Percentiles rank a stretch among this genome's conserved stretches.
Evolutionary conservation across 202 grass and related monocot species (phyloP).

Genomic region (Alloteropsis angusta): DNA sequence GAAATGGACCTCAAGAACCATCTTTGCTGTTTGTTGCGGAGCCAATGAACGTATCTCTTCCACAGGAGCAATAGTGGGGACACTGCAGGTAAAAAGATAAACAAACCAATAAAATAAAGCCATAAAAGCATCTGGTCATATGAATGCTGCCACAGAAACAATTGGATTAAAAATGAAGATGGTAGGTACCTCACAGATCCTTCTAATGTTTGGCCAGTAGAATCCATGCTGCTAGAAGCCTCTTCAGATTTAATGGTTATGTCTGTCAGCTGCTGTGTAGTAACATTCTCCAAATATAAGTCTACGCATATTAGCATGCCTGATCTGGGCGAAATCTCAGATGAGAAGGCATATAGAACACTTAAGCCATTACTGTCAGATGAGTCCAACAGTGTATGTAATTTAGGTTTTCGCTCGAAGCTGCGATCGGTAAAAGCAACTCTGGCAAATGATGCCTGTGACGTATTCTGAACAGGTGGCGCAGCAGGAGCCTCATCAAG

Average conservation of each 20-base stretch:
- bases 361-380: constrained; percentile 54
- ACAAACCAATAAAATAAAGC: neutral
- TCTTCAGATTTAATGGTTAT: constrained; percentile 68
- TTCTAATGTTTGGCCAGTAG: constrained; percentile 34
- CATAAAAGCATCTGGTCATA: neutral
- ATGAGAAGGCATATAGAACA: constrained; percentile 78
- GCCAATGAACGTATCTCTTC: constrained; percentile 60
- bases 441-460: constrained; percentile 44
- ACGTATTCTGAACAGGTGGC: constrained; percentile 27
- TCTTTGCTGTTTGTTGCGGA: constrained; percentile 56
- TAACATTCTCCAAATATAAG: constrained; percentile 71
- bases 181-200: constrained; percentile 51
- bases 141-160: neutral
- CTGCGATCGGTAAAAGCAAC: constrained; percentile 68
- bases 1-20: constrained; percentile 73
- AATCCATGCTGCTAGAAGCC: constrained; percentile 35
- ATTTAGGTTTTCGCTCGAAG: constrained; percentile 66
- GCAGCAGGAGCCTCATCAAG: constrained; percentile 65
- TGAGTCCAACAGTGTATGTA: constrained; percentile 61
- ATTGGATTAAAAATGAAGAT: constrained; percentile 5
- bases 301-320: constrained; percentile 54
- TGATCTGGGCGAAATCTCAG: constrained; percentile 51
- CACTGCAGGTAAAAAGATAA: constrained; percentile 33
- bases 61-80: constrained; percentile 34
- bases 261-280: constrained; percentile 41